A percentile compares a stretch with the other conserved stretches of the same genome.
Evolutionary conservation across 306 rosid genomes (phyloP).

Genomic region (Pyrus communis): DNA sequence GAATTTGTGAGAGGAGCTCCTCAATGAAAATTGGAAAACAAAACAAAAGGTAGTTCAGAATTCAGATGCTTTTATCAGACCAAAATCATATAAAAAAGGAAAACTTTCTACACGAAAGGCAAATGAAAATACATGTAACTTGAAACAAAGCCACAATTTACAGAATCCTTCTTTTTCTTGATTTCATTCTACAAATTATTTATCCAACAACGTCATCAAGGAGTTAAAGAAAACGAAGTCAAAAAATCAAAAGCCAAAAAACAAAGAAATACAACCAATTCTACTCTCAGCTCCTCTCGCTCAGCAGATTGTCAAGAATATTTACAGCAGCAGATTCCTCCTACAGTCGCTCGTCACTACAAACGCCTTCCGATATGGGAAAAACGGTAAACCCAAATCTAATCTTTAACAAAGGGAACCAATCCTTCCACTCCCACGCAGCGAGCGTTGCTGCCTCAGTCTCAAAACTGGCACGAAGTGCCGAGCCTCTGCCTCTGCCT

Average conservation of each 20-base stretch:
- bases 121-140: neutral
- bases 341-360: constrained; percentile 32
- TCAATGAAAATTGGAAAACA: too few species aligned
- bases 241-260: constrained; percentile 6
- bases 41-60: too few species aligned
- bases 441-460: constrained; percentile 27
- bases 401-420: constrained; percentile 15
- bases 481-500: constrained; percentile 96
- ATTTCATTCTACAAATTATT: constrained; percentile 63
- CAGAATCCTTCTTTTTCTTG: constrained; percentile 32
- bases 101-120: neutral
- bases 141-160: constrained; percentile 24
- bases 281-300: constrained; percentile 34
- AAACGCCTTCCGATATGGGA: constrained; percentile 20
- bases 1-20: too few species aligned
- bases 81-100: neutral
- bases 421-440: constrained; percentile 30
- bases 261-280: constrained; percentile 47
- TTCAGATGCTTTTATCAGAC: too few species aligned
- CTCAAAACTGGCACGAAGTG: constrained; percentile 99
- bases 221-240: neutral
- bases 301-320: constrained; percentile 43
- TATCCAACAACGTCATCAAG: constrained; percentile 50
- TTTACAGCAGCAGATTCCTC: constrained; percentile 42
- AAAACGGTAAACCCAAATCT: constrained; percentile 34